These are phyloP conservation scores for Trichophaea hybrida DNA, from an alignment of 2,329 filamentous ascomycete species.

Conservation along the genomic window DNA sequence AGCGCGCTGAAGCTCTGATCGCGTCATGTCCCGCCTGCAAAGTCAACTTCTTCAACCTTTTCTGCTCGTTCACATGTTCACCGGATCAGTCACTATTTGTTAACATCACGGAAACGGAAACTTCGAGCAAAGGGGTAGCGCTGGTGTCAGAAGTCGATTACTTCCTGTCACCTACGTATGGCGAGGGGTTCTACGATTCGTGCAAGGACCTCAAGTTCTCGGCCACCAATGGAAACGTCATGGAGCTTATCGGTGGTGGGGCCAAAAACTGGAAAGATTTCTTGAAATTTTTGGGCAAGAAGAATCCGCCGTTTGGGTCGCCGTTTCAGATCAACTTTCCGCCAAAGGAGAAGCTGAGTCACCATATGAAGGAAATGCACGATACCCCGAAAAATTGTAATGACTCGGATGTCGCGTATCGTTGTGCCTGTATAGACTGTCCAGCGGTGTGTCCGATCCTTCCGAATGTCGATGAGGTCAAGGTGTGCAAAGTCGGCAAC, in stretches of 20 bases:
- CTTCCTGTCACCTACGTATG: constrained; percentile 70
- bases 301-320: constrained; percentile 67
- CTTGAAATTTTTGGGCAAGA: constrained; percentile 81
- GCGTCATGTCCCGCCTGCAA: constrained; percentile 92
- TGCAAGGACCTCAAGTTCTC: constrained; percentile 99
- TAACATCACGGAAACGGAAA: constrained; percentile 67
- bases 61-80: constrained; percentile 96
- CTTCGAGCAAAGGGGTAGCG: constrained; percentile 39
- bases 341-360: constrained; percentile 41
- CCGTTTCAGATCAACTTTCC: constrained; percentile 98
- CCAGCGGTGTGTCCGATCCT: constrained; percentile 70
- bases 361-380: constrained; percentile 56
- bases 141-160: constrained; percentile 86
- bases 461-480: constrained; percentile 53
- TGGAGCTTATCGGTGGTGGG: constrained; percentile 89
- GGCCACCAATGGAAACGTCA: constrained; percentile 80
- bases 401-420: constrained; percentile 68
- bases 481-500: constrained; percentile 66
- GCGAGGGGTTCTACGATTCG: constrained; percentile 80
- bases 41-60: constrained; percentile 95
- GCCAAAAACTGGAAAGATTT: constrained; percentile 80
- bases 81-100: constrained; percentile 91
- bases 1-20: constrained; percentile 76
- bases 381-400: constrained; percentile 77
- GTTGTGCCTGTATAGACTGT: constrained; percentile 90